phyloP scores from a whole-genome alignment of 1,284 basidiomycete genomes.

The Ceratobasidium sp. region DNA sequence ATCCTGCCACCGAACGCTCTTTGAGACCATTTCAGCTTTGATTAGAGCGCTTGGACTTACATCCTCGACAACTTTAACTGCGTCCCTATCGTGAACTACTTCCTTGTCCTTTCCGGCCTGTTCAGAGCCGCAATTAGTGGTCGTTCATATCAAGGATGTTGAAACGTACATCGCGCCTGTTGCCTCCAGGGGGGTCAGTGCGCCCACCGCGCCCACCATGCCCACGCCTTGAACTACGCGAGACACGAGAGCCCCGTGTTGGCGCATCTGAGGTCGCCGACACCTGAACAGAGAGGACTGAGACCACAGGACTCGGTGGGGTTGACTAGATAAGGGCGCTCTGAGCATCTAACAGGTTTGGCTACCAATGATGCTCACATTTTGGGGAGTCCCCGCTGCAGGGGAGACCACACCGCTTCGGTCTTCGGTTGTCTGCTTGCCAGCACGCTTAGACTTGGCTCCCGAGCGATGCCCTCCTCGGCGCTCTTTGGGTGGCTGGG shows the following conservation, averaged over 20 bases:
- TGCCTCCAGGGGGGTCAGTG: background rate
- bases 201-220: background rate
- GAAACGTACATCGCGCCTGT: background rate
- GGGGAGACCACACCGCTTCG: background rate
- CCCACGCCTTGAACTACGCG: background rate
- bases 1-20: background rate
- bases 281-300: background rate
- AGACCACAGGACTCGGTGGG: background rate
- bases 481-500: conserved; percentile 5
- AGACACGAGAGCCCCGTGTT: background rate
- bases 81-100: background rate
- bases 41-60: background rate
- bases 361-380: background rate
- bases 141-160: background rate
- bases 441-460: background rate
- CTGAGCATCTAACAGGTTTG: background rate
- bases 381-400: background rate
- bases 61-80: background rate
- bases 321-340: background rate
- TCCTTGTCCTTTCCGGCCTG: background rate
- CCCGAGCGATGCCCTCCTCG: too few species aligned
- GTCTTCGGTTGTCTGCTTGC: background rate
- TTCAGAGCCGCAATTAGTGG: background rate
- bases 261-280: background rate
- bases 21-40: background rate